A percentile compares a stretch with the other conserved stretches of the same genome.
Evolutionary conservation across 352 stramenopile genomes (phyloP).

Genomic region (Elongisporangium prolatum): DNA sequence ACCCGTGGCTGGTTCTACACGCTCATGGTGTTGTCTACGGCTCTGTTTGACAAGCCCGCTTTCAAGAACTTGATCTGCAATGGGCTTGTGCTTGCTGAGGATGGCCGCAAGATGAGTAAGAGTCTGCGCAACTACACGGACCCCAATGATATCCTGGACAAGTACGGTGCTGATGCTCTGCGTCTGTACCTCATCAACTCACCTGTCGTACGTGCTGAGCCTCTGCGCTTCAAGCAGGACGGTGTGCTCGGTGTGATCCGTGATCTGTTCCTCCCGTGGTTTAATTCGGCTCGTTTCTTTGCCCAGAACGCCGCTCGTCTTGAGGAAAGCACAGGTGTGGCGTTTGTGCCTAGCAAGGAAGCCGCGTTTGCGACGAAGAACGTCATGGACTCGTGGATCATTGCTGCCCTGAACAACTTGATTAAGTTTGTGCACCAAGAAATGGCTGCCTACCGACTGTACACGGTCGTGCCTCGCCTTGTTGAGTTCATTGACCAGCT

Average conservation of each 20-base stretch:
- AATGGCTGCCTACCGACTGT: conserved; percentile 98
- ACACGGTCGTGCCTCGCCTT: conserved; percentile 98
- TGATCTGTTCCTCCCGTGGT: conserved; percentile 98
- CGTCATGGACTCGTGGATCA: conserved; percentile 99
- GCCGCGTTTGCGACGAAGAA: conserved; percentile 91
- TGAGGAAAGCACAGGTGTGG: conserved; percentile 74
- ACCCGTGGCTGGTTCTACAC: conserved; percentile 99
- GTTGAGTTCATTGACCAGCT: conserved; percentile 98
- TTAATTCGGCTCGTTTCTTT: conserved; percentile 99
- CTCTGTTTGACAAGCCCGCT: conserved; percentile 98
- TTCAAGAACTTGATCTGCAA: conserved; percentile 99
- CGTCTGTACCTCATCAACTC: conserved; percentile 99
- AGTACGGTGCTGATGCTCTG: conserved; percentile 98
- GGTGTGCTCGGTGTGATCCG: conserved; percentile 97
- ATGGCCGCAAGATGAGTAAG: conserved; percentile 99
- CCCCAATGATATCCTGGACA: conserved; percentile 91
- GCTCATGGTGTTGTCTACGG: conserved; percentile 98
- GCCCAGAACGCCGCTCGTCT: conserved; percentile 94
- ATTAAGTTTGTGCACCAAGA: conserved; percentile 98
- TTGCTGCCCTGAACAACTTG: conserved; percentile 95
- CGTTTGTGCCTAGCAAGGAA: conserved; percentile 90
- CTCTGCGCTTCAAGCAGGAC: conserved; percentile 95
- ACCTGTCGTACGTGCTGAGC: conserved; percentile 98
- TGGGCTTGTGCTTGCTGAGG: conserved; percentile 97
- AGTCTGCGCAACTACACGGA: conserved; percentile 99